phyloP scores from a whole-genome alignment of 768 basidiomycete species.

The Sarcodon aspratus region DNA sequence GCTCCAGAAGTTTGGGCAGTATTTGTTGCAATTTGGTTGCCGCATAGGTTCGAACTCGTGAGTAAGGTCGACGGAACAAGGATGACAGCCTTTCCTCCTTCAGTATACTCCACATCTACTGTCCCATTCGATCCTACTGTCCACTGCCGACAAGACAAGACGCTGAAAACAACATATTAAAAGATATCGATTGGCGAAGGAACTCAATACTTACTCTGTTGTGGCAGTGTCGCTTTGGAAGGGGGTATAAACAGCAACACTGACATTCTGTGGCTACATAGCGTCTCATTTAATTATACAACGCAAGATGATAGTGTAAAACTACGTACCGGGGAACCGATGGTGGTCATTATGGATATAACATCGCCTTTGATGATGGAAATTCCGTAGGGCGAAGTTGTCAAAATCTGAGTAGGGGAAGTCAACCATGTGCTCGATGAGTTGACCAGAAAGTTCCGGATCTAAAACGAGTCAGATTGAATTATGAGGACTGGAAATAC shows the following conservation, averaged over 20 bases:
- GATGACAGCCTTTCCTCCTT: slow-evolving; percentile 50
- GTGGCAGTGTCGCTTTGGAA: slow-evolving; percentile 35
- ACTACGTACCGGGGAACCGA: slow-evolving; percentile 55
- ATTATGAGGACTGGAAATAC: background rate
- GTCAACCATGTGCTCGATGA: slow-evolving; percentile 34
- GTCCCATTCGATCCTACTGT: slow-evolving; percentile 56
- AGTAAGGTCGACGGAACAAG: slow-evolving; percentile 32
- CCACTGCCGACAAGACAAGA: slow-evolving; percentile 57
- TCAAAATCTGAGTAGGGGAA: slow-evolving; percentile 39
- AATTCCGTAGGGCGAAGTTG: slow-evolving; percentile 37
- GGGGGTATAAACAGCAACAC: slow-evolving; percentile 46
- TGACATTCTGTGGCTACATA: slow-evolving; percentile 41
- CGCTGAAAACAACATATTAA: slow-evolving; percentile 21
- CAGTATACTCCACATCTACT: slow-evolving; percentile 48
- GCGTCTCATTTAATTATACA: background rate
- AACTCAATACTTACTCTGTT: slow-evolving; percentile 36
- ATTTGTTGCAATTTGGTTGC: slow-evolving; percentile 3
- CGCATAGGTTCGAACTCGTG: slow-evolving; percentile 27
- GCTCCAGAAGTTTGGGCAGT: background rate
- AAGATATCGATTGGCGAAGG: background rate
- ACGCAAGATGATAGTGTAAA: background rate
- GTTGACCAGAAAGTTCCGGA: slow-evolving; percentile 58
- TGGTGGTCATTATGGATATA: slow-evolving; percentile 53
- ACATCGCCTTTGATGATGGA: slow-evolving; percentile 56
- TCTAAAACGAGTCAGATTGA: slow-evolving; percentile 17